These are phyloP conservation scores for Crithidia expoeki DNA, from an alignment of 208 protist genomes.

Conservation along the genomic window DNA sequence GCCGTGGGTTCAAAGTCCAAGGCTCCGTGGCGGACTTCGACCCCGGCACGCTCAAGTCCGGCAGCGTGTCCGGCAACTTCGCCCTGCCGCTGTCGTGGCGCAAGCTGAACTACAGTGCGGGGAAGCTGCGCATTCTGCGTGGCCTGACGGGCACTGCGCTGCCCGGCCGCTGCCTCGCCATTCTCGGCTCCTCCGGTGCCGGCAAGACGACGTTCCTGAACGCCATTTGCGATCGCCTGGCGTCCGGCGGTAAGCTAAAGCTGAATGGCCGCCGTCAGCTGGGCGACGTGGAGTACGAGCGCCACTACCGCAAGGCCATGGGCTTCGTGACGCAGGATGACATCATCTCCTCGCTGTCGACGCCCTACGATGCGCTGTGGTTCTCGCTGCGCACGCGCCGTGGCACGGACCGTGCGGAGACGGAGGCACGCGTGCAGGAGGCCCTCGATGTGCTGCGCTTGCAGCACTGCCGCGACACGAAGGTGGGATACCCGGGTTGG, in stretches of 20 bases:
- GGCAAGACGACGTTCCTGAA: conserved; percentile 80
- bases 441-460: conserved; percentile 72
- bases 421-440: conserved; percentile 58
- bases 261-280: conserved; percentile 63
- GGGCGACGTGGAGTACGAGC: conserved; percentile 62
- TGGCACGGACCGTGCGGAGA: conserved; percentile 43
- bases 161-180: conserved; percentile 72
- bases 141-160: conserved; percentile 75
- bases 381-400: conserved; percentile 82
- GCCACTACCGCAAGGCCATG: conserved; percentile 64
- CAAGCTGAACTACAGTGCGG: conserved; percentile 62
- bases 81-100: conserved; percentile 74
- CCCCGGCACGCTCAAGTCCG: conserved; percentile 31
- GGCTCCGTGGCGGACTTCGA: conserved; percentile 63
- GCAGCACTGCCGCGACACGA: conserved; percentile 61
- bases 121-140: conserved; percentile 57
- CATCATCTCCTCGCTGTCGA: conserved; percentile 68
- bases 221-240: conserved; percentile 73
- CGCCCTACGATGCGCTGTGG: conserved; percentile 66
- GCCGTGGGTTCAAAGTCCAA: conserved; percentile 32
- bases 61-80: conserved; percentile 43
- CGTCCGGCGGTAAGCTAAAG: conserved; percentile 35
- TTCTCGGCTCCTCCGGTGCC: conserved; percentile 85
- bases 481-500: conserved; percentile 72
- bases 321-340: conserved; percentile 88